These are phyloP conservation scores for Saturnispora dispora DNA, from an alignment of 805 yeast genomes.

Conservation along the genomic window DNA sequence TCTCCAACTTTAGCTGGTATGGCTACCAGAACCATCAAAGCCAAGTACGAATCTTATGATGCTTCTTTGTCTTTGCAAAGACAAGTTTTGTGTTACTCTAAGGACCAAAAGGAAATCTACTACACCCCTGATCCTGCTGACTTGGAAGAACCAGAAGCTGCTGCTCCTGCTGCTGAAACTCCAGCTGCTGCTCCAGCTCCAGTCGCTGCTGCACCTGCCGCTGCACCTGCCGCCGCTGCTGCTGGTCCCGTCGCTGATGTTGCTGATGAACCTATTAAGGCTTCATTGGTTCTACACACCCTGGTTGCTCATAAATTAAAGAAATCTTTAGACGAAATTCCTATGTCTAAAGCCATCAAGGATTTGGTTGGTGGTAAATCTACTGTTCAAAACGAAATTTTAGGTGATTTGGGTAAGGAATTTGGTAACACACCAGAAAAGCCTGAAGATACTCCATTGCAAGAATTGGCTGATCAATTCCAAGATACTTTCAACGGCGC, in stretches of 20 bases:
- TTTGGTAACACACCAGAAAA: constrained; percentile 97
- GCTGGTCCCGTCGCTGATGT: constrained; percentile 76
- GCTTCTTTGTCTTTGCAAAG: constrained; percentile 92
- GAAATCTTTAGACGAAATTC: constrained; percentile 77
- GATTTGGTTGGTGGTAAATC: constrained; percentile 98
- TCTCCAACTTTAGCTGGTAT: constrained; percentile 97
- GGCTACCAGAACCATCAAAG: constrained; percentile 93
- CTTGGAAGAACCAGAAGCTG: constrained; percentile 28
- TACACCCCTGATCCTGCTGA: constrained; percentile 79
- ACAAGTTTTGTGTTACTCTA: constrained; percentile 90
- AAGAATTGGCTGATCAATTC: constrained; percentile 90
- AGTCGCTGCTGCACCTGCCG: constrained; percentile 50
- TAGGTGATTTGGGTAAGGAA: constrained; percentile 98
- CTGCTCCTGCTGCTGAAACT: constrained; percentile 23
- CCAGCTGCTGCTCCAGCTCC: constrained; percentile 42
- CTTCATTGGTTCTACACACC: constrained; percentile 72
- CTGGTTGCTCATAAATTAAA: constrained; percentile 93
- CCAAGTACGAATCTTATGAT: constrained; percentile 95
- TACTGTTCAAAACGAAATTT: constrained; percentile 95
- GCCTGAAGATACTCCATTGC: constrained; percentile 96
- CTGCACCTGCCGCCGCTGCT: constrained; percentile 55
- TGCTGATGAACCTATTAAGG: constrained; percentile 85
- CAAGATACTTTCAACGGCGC: constrained; percentile 84
- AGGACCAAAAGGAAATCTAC: constrained; percentile 93
- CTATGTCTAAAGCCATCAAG: constrained; percentile 88